Conservation (phyloP, 768 basidiomycete species). For the Phaeolepiota aurea region DNA sequence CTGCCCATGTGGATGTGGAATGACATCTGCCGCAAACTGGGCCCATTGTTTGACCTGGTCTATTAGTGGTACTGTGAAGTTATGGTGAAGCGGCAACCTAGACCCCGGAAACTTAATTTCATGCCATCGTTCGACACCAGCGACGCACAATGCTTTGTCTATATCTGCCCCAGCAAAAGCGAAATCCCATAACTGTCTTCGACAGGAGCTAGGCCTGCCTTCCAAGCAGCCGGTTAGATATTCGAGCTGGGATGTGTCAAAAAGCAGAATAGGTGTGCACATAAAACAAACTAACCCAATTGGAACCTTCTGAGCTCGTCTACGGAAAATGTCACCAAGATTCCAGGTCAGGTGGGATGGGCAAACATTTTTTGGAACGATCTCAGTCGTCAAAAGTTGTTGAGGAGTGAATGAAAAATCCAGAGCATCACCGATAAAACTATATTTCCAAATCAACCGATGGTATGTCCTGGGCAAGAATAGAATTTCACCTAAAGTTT, state of each 20-base stretch:
- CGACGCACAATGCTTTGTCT: slow-evolving; percentile 24
- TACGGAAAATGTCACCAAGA: slow-evolving; percentile 9
- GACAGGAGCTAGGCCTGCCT: slow-evolving; percentile 33
- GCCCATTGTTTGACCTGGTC: slow-evolving; percentile 44
- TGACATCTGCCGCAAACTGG: slow-evolving; percentile 29
- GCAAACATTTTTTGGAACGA: slow-evolving; percentile 35
- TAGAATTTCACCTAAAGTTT: slow-evolving; percentile 35
- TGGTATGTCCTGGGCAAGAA: background rate
- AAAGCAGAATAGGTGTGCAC: background rate
- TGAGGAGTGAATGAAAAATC: slow-evolving; percentile 31
- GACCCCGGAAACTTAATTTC: background rate
- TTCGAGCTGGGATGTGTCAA: slow-evolving; percentile 28
- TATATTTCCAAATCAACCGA: no score
- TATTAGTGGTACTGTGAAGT: slow-evolving; percentile 37
- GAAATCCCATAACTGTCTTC: slow-evolving; percentile 45
- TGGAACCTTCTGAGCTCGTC: slow-evolving; percentile 49
- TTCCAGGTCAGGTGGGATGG: background rate
- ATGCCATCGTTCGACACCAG: background rate
- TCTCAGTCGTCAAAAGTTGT: slow-evolving; percentile 32
- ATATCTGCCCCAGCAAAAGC: slow-evolving; percentile 48
- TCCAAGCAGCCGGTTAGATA: slow-evolving; percentile 43
- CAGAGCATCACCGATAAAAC: slow-evolving; percentile 39
- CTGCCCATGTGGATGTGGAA: slow-evolving; percentile 32
- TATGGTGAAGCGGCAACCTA: slow-evolving; percentile 39
- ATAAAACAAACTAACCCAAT: slow-evolving; percentile 28